Conservation (phyloP, 139 green algal species). For the Coelastrella sp. region DNA sequence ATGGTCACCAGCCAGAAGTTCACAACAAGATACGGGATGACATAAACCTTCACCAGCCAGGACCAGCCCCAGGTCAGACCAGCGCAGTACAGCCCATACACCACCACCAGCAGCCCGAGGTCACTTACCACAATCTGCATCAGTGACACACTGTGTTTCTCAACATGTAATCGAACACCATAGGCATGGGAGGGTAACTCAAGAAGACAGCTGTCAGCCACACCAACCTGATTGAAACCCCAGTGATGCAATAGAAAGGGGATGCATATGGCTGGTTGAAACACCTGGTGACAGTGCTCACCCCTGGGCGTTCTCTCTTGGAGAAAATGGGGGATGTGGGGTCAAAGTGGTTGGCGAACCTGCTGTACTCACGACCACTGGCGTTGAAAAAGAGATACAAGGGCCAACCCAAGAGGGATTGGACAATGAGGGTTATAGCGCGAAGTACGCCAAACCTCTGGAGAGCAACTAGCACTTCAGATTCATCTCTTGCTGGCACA, state of each 20-base stretch:
- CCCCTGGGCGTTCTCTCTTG: constrained; percentile 82
- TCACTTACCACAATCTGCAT: constrained; percentile 58
- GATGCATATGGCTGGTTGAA: too few relatives aligned
- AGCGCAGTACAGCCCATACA: constrained; percentile 42
- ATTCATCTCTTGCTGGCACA: constrained; percentile 63
- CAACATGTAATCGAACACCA: too few relatives aligned
- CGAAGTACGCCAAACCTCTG: constrained; percentile 52
- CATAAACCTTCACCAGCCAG: constrained; percentile 85
- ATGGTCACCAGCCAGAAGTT: constrained; percentile 89
- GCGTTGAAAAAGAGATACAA: constrained; percentile 87
- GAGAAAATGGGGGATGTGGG: constrained; percentile 90
- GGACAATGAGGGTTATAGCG: constrained; percentile 65
- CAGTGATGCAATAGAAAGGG: too few relatives aligned
- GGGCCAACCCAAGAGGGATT: constrained; percentile 85
- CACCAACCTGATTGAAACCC: too few relatives aligned
- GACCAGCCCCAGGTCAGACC: constrained; percentile 64
- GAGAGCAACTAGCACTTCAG: constrained; percentile 2
- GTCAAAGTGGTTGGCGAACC: constrained; percentile 88
- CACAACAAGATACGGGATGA: constrained; percentile 88
- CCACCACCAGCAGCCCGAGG: constrained; percentile 44
- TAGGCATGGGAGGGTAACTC: too few relatives aligned
- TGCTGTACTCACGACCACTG: constrained; percentile 72
- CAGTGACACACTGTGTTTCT: too few relatives aligned
- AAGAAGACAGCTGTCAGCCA: too few relatives aligned
- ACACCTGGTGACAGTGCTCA: constrained; percentile 32